phyloP scores from a whole-genome alignment of 1,284 basidiomycete genomes.

The Rhodotorula sp. region DNA sequence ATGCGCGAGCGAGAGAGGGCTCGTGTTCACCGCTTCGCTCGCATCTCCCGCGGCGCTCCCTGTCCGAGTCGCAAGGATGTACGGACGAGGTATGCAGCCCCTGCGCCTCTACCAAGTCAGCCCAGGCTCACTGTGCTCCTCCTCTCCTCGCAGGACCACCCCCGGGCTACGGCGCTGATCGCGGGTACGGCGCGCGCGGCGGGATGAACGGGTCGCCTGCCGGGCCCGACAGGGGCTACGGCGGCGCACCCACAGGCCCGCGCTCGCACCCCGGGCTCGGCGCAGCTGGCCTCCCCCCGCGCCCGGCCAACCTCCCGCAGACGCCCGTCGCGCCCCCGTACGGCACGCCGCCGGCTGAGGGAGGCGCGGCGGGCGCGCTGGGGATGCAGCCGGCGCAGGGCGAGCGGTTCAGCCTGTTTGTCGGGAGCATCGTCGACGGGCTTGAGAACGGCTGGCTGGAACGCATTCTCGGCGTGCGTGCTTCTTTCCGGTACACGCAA shows the following conservation, averaged over 20 bases:
- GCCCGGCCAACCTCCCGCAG: conserved; percentile 16
- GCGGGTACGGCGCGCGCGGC: conserved; percentile 15
- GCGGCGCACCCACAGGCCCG: conserved; percentile 43
- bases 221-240: conserved; percentile 47
- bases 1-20: neutral
- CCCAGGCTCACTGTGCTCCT: neutral
- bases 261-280: conserved; percentile 26
- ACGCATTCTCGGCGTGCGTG: conserved; percentile 44
- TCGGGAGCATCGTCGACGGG: conserved; percentile 47
- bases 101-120: too few relatives aligned
- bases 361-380: conserved; percentile 2
- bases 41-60: neutral
- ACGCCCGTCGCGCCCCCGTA: neutral
- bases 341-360: neutral
- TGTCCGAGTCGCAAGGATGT: conserved; percentile 4
- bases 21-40: neutral
- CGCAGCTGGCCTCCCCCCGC: conserved; percentile 23
- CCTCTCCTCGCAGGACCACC: conserved; percentile 1
- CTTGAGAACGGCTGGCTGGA: conserved; percentile 48
- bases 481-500: neutral
- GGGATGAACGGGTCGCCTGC: conserved; percentile 38
- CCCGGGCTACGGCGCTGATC: conserved; percentile 10
- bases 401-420: conserved; percentile 48
- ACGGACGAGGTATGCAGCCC: conserved; percentile 16
- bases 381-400: conserved; percentile 11